A percentile compares a stretch with the other conserved stretches of the same genome.
These are phyloP conservation scores for Apiotrichum domesticum DNA, from an alignment of 1,284 basidiomycete genomes.

Conservation along the genomic window DNA sequence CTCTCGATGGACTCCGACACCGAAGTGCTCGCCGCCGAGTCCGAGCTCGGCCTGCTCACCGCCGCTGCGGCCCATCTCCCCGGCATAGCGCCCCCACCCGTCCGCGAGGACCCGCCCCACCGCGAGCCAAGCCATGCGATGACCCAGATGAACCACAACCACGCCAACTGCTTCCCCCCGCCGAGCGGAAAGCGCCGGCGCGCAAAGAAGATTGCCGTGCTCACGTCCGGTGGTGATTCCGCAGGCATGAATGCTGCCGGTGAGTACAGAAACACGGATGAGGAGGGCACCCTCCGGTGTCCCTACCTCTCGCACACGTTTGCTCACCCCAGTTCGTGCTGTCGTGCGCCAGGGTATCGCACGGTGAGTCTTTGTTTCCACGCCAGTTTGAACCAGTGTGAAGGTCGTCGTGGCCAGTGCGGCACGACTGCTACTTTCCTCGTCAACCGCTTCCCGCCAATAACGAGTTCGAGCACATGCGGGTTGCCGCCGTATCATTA, in stretches of 20 bases:
- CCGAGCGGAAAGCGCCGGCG: background rate
- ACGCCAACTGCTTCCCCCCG: background rate
- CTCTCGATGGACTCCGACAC: too few relatives aligned
- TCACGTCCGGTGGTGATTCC: conserved; percentile 95
- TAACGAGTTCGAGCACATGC: too few relatives aligned
- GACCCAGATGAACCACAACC: too few relatives aligned
- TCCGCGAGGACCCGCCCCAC: too few relatives aligned
- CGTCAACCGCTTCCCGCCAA: too few relatives aligned
- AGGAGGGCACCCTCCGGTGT: background rate
- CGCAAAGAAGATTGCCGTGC: conserved; percentile 64
- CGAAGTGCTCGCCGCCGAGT: too few relatives aligned
- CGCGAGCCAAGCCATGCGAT: too few relatives aligned
- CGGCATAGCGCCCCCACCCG: too few relatives aligned
- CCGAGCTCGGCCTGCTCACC: too few relatives aligned
- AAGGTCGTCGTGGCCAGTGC: background rate
- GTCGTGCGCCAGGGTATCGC: conserved; percentile 85
- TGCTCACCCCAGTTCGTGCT: conserved; percentile 59
- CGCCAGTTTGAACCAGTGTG: too few relatives aligned
- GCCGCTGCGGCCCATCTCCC: too few relatives aligned
- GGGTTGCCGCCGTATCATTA: too few relatives aligned
- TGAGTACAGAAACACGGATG: conserved; percentile 16
- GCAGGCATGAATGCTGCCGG: conserved; percentile 91
- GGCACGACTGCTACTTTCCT: background rate
- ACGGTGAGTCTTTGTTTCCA: conserved; percentile 54
- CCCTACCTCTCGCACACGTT: background rate